Conservation (phyloP, 805 yeast species). For the Metschnikowia aberdeeniae region DNA sequence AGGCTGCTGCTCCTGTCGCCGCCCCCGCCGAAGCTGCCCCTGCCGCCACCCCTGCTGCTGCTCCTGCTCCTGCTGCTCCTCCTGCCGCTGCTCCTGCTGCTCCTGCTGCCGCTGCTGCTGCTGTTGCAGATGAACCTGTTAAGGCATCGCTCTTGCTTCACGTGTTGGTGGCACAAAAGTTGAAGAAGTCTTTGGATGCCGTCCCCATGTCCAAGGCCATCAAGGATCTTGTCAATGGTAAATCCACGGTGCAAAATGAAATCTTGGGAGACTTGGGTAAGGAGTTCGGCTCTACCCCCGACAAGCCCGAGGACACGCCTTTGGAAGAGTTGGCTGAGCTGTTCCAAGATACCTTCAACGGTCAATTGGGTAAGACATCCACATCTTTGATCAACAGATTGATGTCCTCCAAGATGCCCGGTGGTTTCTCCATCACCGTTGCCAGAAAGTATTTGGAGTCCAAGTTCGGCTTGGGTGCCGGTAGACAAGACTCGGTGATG, state of each 20-base stretch:
- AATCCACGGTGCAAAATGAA: slow-evolving; percentile 97
- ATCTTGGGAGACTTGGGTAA: slow-evolving; percentile 97
- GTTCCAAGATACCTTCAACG: slow-evolving; percentile 87
- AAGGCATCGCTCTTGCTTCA: slow-evolving; percentile 79
- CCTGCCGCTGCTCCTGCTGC: slow-evolving; percentile 68
- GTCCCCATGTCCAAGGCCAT: slow-evolving; percentile 88
- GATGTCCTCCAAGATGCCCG: slow-evolving; percentile 98
- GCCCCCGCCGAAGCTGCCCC: slow-evolving; percentile 38
- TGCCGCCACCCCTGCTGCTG: slow-evolving; percentile 51
- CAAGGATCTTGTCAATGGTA: slow-evolving; percentile 97
- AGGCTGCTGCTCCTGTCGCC: slow-evolving; percentile 18
- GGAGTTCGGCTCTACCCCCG: slow-evolving; percentile 97
- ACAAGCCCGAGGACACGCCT: slow-evolving; percentile 98
- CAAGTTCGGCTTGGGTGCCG: slow-evolving; percentile 88
- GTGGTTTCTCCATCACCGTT: slow-evolving; percentile 91
- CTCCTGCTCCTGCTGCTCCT: slow-evolving; percentile 54
- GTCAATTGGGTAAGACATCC: slow-evolving; percentile 91
- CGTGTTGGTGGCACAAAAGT: slow-evolving; percentile 89
- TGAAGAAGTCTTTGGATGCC: slow-evolving; percentile 85
- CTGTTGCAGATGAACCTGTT: slow-evolving; percentile 85
- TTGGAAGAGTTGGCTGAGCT: slow-evolving; percentile 91
- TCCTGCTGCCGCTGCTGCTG: slow-evolving; percentile 72
- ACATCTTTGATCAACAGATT: slow-evolving; percentile 84
- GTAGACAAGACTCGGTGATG: slow-evolving; percentile 91
- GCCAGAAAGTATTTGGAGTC: slow-evolving; percentile 91